phyloP scores from a whole-genome alignment of 352 stramenopile genomes.

The Phytophthora sp. region DNA sequence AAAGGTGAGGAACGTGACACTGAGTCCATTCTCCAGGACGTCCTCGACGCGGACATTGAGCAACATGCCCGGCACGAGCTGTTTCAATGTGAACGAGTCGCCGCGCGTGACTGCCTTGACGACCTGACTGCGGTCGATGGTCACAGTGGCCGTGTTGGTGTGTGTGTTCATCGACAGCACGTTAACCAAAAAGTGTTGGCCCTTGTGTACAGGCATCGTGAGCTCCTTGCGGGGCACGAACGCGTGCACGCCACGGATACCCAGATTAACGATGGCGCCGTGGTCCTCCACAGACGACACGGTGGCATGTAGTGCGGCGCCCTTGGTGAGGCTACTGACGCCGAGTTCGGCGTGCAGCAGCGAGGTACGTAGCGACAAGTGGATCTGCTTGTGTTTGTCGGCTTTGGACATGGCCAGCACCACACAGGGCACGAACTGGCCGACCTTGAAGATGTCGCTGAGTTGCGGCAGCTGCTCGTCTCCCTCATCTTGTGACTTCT shows the following conservation, averaged over 20 bases:
- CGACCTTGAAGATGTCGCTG: conserved; percentile 66
- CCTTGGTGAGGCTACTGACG: conserved; percentile 66
- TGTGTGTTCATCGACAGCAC: conserved; percentile 79
- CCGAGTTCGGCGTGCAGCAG: conserved; percentile 85
- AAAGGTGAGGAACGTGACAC: conserved; percentile 90
- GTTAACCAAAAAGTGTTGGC: conserved; percentile 74
- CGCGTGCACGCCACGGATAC: conserved; percentile 73
- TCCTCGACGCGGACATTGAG: conserved; percentile 93
- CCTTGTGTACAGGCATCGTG: conserved; percentile 41
- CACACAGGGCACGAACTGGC: conserved; percentile 88
- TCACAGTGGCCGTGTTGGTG: conserved; percentile 79
- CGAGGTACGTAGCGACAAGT: conserved; percentile 88
- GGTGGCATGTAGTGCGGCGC: conserved; percentile 82
- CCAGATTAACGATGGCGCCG: conserved; percentile 93
- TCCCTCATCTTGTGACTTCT: conserved; percentile 20
- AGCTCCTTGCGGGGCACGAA: conserved; percentile 87
- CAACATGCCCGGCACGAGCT: conserved; percentile 93
- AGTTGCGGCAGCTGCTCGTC: conserved; percentile 55
- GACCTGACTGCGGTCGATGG: conserved; percentile 60
- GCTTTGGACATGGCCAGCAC: conserved; percentile 78
- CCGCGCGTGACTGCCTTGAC: conserved; percentile 84
- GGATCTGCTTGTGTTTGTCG: conserved; percentile 87
- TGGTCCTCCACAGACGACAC: conserved; percentile 94
- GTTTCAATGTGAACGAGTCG: conserved; percentile 87
- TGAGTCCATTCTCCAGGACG: conserved; percentile 83